A percentile compares a stretch with the other conserved stretches of the same genome.
Evolutionary conservation across 2,329 filamentous ascomycete genomes (phyloP).

Genomic region (Beauveria varroae): DNA sequence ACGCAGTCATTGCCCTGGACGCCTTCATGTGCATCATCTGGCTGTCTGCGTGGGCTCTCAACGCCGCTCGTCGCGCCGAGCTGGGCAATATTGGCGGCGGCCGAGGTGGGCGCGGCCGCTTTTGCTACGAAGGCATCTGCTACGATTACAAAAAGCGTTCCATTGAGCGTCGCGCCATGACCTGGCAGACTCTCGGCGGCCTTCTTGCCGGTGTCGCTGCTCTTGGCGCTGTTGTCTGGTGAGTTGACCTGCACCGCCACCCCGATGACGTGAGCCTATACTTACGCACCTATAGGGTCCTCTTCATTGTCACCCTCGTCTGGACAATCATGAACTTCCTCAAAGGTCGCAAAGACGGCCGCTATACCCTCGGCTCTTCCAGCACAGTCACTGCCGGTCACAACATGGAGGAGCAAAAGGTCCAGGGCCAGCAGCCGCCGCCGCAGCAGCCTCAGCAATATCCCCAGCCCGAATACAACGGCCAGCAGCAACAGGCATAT

Average conservation of each 20-base stretch:
- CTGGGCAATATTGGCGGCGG: neutral
- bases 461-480: slow-evolving; percentile 17
- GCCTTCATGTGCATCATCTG: slow-evolving; percentile 38
- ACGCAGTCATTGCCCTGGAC: slow-evolving; percentile 37
- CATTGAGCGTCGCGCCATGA: slow-evolving; percentile 1
- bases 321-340: slow-evolving; percentile 29
- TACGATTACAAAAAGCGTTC: slow-evolving; percentile 6
- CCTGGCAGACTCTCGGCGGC: neutral
- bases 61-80: slow-evolving; percentile 5
- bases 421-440: slow-evolving; percentile 18
- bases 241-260: slow-evolving; percentile 13
- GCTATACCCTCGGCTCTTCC: slow-evolving; percentile 19
- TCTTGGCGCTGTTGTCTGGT: slow-evolving; percentile 37
- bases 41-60: slow-evolving; percentile 30
- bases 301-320: slow-evolving; percentile 31
- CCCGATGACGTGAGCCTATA: neutral
- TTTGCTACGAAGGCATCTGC: slow-evolving; percentile 18
- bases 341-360: slow-evolving; percentile 29
- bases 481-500: slow-evolving; percentile 13
- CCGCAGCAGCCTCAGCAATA: slow-evolving; percentile 8
- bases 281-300: slow-evolving; percentile 21
- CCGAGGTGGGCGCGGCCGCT: neutral
- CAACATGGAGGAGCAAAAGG: slow-evolving; percentile 25
- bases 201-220: slow-evolving; percentile 33
- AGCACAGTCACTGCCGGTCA: slow-evolving; percentile 18